Percentiles rank a stretch among this genome's conserved stretches.
Conservation (phyloP, 2,329 filamentous ascomycete genomes). For the Fusarium buxicola region DNA sequence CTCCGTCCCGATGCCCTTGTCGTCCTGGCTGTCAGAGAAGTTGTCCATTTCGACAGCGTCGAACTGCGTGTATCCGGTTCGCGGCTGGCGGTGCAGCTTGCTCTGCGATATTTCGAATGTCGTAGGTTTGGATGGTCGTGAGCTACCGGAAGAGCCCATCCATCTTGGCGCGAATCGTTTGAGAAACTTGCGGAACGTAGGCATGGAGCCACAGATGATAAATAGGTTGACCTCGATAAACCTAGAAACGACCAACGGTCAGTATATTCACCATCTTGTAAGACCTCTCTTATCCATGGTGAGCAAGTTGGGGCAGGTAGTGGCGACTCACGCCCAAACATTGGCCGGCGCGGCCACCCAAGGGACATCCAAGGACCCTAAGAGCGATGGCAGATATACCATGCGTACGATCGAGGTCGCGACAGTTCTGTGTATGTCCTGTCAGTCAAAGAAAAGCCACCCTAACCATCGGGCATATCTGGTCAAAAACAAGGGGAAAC, state of each 20-base stretch:
- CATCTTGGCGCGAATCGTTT: slow-evolving; percentile 68
- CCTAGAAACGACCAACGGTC: slow-evolving; percentile 20
- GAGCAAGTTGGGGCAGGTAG: neutral
- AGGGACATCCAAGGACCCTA: slow-evolving; percentile 41
- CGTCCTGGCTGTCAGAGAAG: neutral
- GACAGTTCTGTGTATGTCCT: slow-evolving; percentile 41
- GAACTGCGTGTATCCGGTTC: slow-evolving; percentile 27
- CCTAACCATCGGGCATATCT: too few species aligned
- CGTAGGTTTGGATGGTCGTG: slow-evolving; percentile 25
- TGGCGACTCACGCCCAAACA: slow-evolving; percentile 42
- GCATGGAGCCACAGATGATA: slow-evolving; percentile 51
- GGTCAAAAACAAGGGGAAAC: neutral
- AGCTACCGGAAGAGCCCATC: slow-evolving; percentile 72
- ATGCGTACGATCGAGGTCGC: slow-evolving; percentile 48
- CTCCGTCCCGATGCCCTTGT: neutral
- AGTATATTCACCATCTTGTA: neutral
- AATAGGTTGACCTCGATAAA: slow-evolving; percentile 53
- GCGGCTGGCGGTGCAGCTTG: slow-evolving; percentile 23
- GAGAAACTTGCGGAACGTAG: slow-evolving; percentile 62
- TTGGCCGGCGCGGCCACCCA: slow-evolving; percentile 45
- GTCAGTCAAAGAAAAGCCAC: neutral
- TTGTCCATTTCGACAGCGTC: slow-evolving; percentile 17
- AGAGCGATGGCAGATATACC: slow-evolving; percentile 38
- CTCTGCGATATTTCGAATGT: neutral
- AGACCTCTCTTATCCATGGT: neutral